Conservation (phyloP, 2,329 filamentous ascomycete species). For the Ophiostoma ulmi region DNA sequence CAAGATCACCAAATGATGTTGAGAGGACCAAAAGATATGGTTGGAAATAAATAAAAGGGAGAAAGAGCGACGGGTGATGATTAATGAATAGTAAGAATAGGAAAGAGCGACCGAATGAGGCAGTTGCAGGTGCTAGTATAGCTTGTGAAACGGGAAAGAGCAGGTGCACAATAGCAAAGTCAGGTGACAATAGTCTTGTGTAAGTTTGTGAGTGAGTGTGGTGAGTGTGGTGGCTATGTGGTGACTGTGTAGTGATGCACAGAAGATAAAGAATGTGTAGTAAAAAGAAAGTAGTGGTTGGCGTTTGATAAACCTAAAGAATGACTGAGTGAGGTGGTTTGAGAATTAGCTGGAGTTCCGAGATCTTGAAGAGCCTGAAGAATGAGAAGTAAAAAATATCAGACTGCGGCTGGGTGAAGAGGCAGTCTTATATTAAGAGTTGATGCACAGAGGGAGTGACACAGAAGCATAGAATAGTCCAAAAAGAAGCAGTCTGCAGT, state of each 20-base stretch:
- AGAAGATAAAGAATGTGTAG: background rate
- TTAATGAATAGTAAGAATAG: conserved; percentile 3
- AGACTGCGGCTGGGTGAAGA: conserved; percentile 18
- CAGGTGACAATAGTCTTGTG: conserved; percentile 20
- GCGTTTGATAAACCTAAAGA: conserved; percentile 19
- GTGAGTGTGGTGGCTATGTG: conserved; percentile 12
- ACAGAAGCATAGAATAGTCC: background rate
- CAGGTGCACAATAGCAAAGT: conserved; percentile 15
- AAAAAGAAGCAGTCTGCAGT: background rate
- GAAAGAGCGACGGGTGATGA: background rate
- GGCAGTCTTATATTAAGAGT: conserved; percentile 19
- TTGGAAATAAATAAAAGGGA: background rate
- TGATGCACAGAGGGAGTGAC: background rate
- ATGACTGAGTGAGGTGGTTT: conserved; percentile 20
- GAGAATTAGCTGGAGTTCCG: conserved; percentile 17
- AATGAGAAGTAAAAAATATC: background rate
- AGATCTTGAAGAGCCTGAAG: conserved; percentile 4
- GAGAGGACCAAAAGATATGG: background rate
- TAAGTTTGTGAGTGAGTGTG: background rate
- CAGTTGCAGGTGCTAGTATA: background rate
- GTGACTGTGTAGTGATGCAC: conserved; percentile 1
- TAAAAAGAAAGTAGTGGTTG: conserved; percentile 8
- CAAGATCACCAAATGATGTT: conserved; percentile 9
- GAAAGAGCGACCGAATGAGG: conserved; percentile 9
- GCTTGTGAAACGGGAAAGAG: conserved; percentile 15